Percentiles rank a stretch among this genome's conserved stretches.
phyloP scores from a whole-genome alignment of 2,329 filamentous ascomycete species.

The Fragosphaeria purpurea region DNA sequence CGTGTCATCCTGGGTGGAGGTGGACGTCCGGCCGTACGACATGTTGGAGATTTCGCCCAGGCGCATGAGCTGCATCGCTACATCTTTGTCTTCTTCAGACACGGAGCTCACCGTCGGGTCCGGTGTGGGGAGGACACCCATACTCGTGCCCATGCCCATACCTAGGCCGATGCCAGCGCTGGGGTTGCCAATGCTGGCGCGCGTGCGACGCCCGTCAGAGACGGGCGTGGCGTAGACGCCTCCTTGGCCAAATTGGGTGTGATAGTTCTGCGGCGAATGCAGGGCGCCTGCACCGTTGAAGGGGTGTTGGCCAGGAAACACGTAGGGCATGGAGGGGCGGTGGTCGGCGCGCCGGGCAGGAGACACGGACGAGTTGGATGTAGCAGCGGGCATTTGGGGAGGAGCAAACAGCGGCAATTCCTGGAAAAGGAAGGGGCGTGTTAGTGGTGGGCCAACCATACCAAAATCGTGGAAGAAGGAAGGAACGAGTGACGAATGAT shows the following conservation, averaged over 20 bases:
- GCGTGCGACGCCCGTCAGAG: slow-evolving; percentile 54
- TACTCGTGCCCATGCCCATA: slow-evolving; percentile 29
- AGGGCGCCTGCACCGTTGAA: slow-evolving; percentile 69
- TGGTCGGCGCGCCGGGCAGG: slow-evolving; percentile 73
- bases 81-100: slow-evolving; percentile 88
- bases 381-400: slow-evolving; percentile 82
- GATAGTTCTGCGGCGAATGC: slow-evolving; percentile 74
- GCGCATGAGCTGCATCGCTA: slow-evolving; percentile 92
- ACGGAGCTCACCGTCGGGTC: slow-evolving; percentile 98
- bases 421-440: slow-evolving; percentile 35
- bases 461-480: no score
- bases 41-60: slow-evolving; percentile 90
- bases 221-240: slow-evolving; percentile 53
- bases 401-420: slow-evolving; percentile 93
- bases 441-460: slow-evolving; percentile 2
- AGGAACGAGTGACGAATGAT: no score
- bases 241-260: slow-evolving; percentile 42
- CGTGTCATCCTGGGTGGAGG: slow-evolving; percentile 86
- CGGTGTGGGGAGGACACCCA: slow-evolving; percentile 74
- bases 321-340: slow-evolving; percentile 64
- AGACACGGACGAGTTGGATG: slow-evolving; percentile 96
- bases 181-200: slow-evolving; percentile 51
- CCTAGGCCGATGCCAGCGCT: slow-evolving; percentile 30
- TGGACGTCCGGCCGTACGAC: slow-evolving; percentile 84
- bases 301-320: slow-evolving; percentile 65